A percentile compares a stretch with the other conserved stretches of the same genome.
phyloP scores from a whole-genome alignment of 345 rosid species.

The Salix brachista region DNA sequence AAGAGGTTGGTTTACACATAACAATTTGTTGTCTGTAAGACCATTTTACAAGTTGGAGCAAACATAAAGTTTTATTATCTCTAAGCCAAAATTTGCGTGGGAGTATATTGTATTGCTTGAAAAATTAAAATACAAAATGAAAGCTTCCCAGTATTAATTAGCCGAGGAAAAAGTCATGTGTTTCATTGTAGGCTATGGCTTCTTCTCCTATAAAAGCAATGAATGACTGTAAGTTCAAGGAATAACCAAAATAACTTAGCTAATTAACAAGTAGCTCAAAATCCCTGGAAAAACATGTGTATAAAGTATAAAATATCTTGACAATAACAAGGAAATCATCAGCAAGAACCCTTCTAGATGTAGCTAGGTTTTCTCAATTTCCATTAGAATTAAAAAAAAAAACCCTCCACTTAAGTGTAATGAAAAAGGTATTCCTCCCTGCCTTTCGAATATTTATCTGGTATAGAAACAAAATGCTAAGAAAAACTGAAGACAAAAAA shows the following conservation, averaged over 20 bases:
- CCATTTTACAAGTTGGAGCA: constrained; percentile 17
- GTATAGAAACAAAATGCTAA: background rate
- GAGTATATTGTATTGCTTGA: constrained; percentile 7
- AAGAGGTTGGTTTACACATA: constrained; percentile 2
- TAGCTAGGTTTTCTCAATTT: background rate
- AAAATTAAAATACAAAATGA: constrained; percentile 1
- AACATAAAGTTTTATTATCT: constrained; percentile 11
- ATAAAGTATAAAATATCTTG: background rate
- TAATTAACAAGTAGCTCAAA: background rate
- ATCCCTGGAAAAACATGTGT: background rate
- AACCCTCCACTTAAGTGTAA: background rate
- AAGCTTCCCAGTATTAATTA: background rate
- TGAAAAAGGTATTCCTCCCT: background rate
- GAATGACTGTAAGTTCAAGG: background rate
- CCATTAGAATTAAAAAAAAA: too few species aligned
- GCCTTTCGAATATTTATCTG: background rate
- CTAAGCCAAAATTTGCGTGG: constrained; percentile 9
- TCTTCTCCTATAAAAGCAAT: constrained; percentile 41
- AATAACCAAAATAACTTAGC: background rate
- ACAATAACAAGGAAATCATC: background rate
- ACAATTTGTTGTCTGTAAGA: constrained; percentile 1
- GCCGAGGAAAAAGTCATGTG: background rate
- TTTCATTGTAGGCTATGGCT: constrained; percentile 25
- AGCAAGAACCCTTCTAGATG: background rate
- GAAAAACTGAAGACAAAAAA: background rate